Conservation (phyloP, 768 basidiomycete species). For the Mycena chlorophos region DNA sequence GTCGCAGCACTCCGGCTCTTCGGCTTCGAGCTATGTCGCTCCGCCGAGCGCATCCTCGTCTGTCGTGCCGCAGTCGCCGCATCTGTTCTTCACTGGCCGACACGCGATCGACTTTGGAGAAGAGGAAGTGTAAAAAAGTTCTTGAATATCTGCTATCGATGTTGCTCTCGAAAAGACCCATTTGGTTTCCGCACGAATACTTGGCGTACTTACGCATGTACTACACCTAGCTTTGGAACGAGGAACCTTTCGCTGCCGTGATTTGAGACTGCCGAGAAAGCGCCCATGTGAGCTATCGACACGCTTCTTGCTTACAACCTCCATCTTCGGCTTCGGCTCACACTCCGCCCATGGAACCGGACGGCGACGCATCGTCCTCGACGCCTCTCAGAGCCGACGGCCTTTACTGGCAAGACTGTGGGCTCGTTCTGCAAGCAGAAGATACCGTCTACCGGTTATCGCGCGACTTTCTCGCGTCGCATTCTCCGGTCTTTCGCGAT, state of each 20-base stretch:
- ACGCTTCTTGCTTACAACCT: background rate
- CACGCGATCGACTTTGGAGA: background rate
- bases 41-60: background rate
- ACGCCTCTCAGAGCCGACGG: background rate
- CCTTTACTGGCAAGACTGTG: slow-evolving; percentile 20
- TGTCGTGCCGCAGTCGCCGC: background rate
- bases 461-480: slow-evolving; percentile 16
- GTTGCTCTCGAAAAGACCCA: background rate
- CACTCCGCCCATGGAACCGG: background rate
- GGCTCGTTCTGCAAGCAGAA: slow-evolving; percentile 17
- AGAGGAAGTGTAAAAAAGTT: background rate
- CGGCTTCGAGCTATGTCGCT: background rate
- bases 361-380: background rate
- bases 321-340: background rate
- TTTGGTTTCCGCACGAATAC: too few species aligned
- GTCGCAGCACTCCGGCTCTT: too few species aligned
- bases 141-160: background rate
- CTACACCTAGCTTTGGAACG: too few species aligned
- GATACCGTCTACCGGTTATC: slow-evolving; percentile 20
- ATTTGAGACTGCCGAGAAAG: background rate
- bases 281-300: background rate
- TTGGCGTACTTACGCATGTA: too few species aligned
- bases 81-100: background rate
- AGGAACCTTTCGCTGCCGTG: too few species aligned
- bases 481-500: slow-evolving; percentile 16